phyloP scores from a whole-genome alignment of 805 yeast species.

The Starmerella sirachaensis region DNA sequence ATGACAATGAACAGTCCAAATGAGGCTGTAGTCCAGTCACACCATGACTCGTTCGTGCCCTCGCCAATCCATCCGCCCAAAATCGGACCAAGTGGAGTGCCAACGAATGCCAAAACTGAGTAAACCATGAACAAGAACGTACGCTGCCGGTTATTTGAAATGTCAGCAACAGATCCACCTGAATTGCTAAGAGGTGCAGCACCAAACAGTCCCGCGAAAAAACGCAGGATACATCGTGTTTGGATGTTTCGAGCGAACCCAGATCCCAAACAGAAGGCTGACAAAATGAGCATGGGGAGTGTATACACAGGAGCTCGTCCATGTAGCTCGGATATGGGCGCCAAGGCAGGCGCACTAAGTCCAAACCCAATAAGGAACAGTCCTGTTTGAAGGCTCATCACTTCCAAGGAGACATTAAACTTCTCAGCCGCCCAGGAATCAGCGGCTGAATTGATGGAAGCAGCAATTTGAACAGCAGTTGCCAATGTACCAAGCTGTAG shows the following conservation, averaged over 20 bases:
- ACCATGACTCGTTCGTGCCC: constrained; percentile 31
- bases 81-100: constrained; percentile 38
- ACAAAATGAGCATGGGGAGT: constrained; percentile 37
- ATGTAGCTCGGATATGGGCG: constrained; percentile 58
- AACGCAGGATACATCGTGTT: constrained; percentile 45
- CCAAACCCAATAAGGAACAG: constrained; percentile 50
- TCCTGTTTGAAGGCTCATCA: constrained; percentile 36
- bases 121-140: constrained; percentile 12
- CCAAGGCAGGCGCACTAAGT: constrained; percentile 46
- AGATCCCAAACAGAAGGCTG: constrained; percentile 38
- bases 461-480: constrained; percentile 7
- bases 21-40: constrained; percentile 11
- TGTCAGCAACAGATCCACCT: constrained; percentile 45
- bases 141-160: constrained; percentile 46
- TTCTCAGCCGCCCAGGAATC: constrained; percentile 30
- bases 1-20: constrained; percentile 4
- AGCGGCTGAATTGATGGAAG: constrained; percentile 40
- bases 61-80: constrained; percentile 45
- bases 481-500: constrained; percentile 7
- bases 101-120: constrained; percentile 25
- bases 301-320: constrained; percentile 56
- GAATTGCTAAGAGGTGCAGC: constrained; percentile 62
- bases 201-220: constrained; percentile 63
- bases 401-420: constrained; percentile 34
- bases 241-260: constrained; percentile 30